phyloP scores from a whole-genome alignment of 768 basidiomycete genomes.

The Phlebiopsis gigantea region DNA sequence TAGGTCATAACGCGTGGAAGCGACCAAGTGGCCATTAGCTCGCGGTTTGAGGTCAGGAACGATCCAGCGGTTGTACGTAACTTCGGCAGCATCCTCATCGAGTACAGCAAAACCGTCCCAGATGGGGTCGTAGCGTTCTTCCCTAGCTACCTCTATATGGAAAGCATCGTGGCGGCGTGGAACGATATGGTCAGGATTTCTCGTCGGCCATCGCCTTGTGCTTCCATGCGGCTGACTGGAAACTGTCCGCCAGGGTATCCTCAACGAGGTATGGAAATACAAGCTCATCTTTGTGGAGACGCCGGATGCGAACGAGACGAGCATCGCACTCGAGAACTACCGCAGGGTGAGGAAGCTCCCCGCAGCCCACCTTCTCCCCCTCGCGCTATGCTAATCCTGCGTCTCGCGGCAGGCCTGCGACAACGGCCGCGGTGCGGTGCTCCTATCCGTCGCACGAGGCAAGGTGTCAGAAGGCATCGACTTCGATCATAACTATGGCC shows the following conservation, averaged over 20 bases:
- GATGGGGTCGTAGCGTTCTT: slow-evolving; percentile 99
- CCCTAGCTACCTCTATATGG: slow-evolving; percentile 99
- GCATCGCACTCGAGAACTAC: slow-evolving; percentile 96
- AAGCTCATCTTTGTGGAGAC: slow-evolving; percentile 99
- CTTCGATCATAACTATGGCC: slow-evolving; percentile 99
- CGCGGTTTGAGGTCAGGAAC: slow-evolving; percentile 97
- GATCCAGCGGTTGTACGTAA: slow-evolving; percentile 99
- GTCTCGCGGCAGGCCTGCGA: slow-evolving; percentile 74
- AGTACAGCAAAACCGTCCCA: slow-evolving; percentile 96
- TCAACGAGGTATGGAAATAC: slow-evolving; percentile 99
- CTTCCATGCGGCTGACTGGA: not conserved
- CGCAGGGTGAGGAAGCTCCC: slow-evolving; percentile 57
- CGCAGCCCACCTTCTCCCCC: not conserved
- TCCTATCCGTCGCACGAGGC: slow-evolving; percentile 95
- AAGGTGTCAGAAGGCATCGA: slow-evolving; percentile 99
- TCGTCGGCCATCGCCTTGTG: not conserved
- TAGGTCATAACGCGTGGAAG: slow-evolving; percentile 97
- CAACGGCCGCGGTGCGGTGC: slow-evolving; percentile 94
- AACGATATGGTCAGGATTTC: slow-evolving; percentile 90
- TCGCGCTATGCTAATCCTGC: not conserved
- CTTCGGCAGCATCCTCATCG: slow-evolving; percentile 96
- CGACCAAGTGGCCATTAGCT: slow-evolving; percentile 98
- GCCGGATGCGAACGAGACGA: slow-evolving; percentile 97
- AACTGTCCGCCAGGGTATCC: slow-evolving; percentile 65
- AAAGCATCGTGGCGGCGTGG: slow-evolving; percentile 99